phyloP scores from a whole-genome alignment of 1,284 basidiomycete species.

The Trametes polyzona region DNA sequence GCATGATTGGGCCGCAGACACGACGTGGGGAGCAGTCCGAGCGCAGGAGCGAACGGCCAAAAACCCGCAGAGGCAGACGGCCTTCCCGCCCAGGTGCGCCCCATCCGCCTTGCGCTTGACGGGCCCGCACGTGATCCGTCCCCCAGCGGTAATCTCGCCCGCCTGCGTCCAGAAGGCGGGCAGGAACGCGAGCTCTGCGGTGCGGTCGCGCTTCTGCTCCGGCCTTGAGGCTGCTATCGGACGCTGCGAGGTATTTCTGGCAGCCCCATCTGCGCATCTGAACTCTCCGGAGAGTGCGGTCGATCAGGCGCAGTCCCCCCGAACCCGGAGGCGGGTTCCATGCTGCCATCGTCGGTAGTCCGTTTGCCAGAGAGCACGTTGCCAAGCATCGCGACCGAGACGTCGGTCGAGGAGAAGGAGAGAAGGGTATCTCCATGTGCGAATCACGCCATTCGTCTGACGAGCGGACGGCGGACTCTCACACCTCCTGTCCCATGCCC shows the following conservation, averaged over 20 bases:
- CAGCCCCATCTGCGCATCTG: not conserved
- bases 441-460: not conserved
- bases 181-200: not conserved
- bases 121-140: conserved; percentile 23
- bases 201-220: conserved; percentile 1
- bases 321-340: not conserved
- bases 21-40: conserved; percentile 14
- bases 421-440: not conserved
- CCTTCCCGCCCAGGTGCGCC: not conserved
- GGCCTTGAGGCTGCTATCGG: conserved; percentile 13
- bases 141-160: conserved; percentile 17
- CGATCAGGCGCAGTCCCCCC: not conserved
- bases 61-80: conserved; percentile 36
- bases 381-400: not conserved
- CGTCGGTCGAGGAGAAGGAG: not conserved
- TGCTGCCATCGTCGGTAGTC: not conserved
- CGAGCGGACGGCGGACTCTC: not conserved
- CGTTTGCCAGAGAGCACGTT: not conserved
- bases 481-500: not conserved
- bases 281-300: conserved; percentile 2
- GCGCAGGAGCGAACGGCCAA: conserved; percentile 39
- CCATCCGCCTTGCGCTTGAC: conserved; percentile 12
- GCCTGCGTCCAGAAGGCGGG: conserved; percentile 5
- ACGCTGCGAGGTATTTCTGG: conserved; percentile 7
- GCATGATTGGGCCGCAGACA: conserved; percentile 32